Conservation (phyloP, 2,329 filamentous ascomycete genomes). For the Xylariales sp. region DNA sequence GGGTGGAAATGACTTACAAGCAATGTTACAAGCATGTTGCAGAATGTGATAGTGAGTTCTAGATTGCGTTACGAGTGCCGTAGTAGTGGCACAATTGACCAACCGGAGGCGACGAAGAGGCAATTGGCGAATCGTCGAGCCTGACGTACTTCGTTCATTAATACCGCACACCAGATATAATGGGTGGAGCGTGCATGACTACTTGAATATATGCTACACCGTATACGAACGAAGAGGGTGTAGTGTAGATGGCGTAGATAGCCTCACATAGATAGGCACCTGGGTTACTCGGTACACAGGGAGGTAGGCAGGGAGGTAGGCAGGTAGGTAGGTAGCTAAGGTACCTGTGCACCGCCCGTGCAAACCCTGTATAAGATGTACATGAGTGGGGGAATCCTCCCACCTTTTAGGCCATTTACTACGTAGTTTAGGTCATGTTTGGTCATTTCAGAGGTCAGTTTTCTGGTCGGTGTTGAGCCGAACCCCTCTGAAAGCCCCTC, state of each 20-base stretch:
- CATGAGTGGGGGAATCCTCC: neutral
- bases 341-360: no score
- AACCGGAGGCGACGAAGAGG: constrained; percentile 12
- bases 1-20: neutral
- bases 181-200: neutral
- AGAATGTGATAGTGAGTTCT: constrained; percentile 29
- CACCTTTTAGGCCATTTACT: neutral
- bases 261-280: no score
- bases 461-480: neutral
- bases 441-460: neutral
- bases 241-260: no score
- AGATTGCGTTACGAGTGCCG: constrained; percentile 18
- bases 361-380: no score
- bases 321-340: no score
- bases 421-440: no score
- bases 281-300: no score
- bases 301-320: no score
- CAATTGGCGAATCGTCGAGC: constrained; percentile 29
- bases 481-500: no score
- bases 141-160: constrained; percentile 11
- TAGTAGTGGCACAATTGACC: constrained; percentile 20
- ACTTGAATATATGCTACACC: neutral
- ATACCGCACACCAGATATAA: neutral
- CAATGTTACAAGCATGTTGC: constrained; percentile 17
- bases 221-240: no score